A percentile compares a stretch with the other conserved stretches of the same genome.
phyloP scores from a whole-genome alignment of 2,329 filamentous ascomycete genomes.

The Penicillium capsulatum region DNA sequence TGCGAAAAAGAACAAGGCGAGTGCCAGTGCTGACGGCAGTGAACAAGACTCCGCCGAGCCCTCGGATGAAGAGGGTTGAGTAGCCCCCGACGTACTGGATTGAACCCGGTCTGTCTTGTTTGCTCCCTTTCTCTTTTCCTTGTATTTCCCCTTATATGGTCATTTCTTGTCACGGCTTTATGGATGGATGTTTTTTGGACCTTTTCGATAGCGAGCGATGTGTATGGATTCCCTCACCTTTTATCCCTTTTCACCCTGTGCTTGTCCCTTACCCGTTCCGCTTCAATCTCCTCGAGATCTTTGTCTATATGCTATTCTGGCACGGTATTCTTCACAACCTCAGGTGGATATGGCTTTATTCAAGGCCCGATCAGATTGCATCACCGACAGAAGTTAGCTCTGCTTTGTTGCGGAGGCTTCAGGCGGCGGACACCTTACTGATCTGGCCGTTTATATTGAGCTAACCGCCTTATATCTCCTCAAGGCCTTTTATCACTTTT shows the following conservation, averaged over 20 bases:
- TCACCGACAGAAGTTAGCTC: too few species aligned
- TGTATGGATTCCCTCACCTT: conserved; percentile 25
- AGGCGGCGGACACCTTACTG: too few species aligned
- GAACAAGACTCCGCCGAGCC: conserved; percentile 47
- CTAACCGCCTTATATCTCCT: too few species aligned
- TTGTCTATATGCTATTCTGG: conserved; percentile 7
- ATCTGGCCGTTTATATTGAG: too few species aligned
- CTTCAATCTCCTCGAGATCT: conserved; percentile 1
- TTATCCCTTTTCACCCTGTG: conserved; percentile 20
- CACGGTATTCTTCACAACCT: conserved; percentile 1
- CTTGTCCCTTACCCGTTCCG: conserved; percentile 1
- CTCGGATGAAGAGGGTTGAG: conserved; percentile 50
- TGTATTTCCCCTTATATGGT: too few species aligned
- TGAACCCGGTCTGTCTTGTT: conserved; percentile 8
- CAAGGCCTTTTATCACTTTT: conserved; percentile 4
- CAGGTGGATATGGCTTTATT: too few species aligned
- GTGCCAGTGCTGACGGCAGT: conserved; percentile 50
- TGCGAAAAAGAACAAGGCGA: conserved; percentile 52
- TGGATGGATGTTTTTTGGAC: conserved; percentile 29
- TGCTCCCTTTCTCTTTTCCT: conserved; percentile 10
- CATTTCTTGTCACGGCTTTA: conserved; percentile 27
- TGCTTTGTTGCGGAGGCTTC: too few species aligned
- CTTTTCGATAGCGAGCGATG: conserved; percentile 36
- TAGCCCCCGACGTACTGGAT: conserved; percentile 1
- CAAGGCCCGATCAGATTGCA: too few species aligned